phyloP scores from a whole-genome alignment of 805 yeast genomes.

The Metschnikowia corniflorae region DNA sequence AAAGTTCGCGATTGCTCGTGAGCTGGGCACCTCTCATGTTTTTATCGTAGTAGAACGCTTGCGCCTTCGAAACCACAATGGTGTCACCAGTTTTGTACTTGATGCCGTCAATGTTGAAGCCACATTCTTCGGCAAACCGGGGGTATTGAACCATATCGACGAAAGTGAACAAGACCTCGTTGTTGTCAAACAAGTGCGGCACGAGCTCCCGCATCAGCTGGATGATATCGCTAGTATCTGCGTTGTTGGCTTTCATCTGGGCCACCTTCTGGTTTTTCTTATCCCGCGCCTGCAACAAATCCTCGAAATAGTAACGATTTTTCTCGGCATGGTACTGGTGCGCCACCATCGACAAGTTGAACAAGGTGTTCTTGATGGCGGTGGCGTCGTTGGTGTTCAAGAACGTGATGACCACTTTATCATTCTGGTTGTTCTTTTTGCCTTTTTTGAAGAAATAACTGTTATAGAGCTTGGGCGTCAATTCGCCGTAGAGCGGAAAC shows the following conservation, averaged over 20 bases:
- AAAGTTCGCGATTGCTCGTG: slow-evolving; percentile 28
- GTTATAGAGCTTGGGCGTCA: slow-evolving; percentile 38
- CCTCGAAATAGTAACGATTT: slow-evolving; percentile 37
- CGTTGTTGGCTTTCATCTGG: slow-evolving; percentile 41
- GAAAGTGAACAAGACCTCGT: slow-evolving; percentile 44
- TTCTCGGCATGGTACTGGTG: slow-evolving; percentile 48
- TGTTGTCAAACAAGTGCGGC: slow-evolving; percentile 43
- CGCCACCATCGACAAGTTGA: slow-evolving; percentile 41
- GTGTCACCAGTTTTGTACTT: slow-evolving; percentile 51
- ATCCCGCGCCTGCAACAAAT: slow-evolving; percentile 24
- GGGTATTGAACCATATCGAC: slow-evolving; percentile 45
- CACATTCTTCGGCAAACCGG: slow-evolving; percentile 24
- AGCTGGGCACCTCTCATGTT: slow-evolving; percentile 36
- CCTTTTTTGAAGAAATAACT: slow-evolving; percentile 30
- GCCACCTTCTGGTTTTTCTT: slow-evolving; percentile 44
- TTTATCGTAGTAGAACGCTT: slow-evolving; percentile 30
- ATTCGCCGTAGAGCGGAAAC: slow-evolving; percentile 51
- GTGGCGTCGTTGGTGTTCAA: slow-evolving; percentile 39
- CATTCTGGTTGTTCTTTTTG: slow-evolving; percentile 22
- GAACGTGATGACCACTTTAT: slow-evolving; percentile 49
- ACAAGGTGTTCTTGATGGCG: slow-evolving; percentile 30
- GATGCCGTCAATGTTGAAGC: slow-evolving; percentile 38
- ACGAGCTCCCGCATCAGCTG: slow-evolving; percentile 48
- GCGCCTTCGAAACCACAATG: slow-evolving; percentile 47
- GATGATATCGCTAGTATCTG: slow-evolving; percentile 42